Base-by-base conservation (phyloP, 495 filamentous ascomycete species). In the Jackrogersella minutella region DNA sequence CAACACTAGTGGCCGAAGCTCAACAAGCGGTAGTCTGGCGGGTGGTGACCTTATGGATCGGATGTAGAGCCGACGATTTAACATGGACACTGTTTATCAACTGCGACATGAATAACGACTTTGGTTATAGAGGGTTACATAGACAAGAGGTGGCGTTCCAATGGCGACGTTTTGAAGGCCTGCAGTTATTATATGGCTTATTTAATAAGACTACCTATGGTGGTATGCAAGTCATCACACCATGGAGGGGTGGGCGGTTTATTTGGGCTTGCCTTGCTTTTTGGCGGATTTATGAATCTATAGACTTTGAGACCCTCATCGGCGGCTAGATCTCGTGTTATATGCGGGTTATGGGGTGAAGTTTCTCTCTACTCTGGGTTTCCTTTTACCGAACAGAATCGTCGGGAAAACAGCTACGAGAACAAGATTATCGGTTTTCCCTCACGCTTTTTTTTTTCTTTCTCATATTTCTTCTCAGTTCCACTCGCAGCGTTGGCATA, bases 1-100 rank as follows among this genome's bases (percentile, higher is more conserved):
- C 73, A 77, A 76, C 63, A 50, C 58, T 22, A 83, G 81, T 63
- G 80, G 80, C 54, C 75, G 80, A 64, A 82, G 78, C 49, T 82
- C 79, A n/a, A 70, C 80, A 21, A 78, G 70, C 47, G 80, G 77
- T 72, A 84, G 81, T 65, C 62, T 84, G 10, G 73, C 78, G 2
- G 80, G 81, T 14, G 77, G 72, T 7, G 79, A 83, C 19, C 70
- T 80, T 22, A 73, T 76, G 64, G 77, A 79, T 52, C 62, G 75
- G 40, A 67, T 76, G 64, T 77, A 67, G 43, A 30, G 41, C 49
- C 5, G 51, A 31, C 16, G 53, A 61, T 40, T 43, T 36, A 36
- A 33, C 39, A 36, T n/a, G n/a, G 16, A 37, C 41, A 51, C 19
- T n/a, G 19, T 56, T 22, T 37, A 49, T 66, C 30, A 44, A 63